Conservation (phyloP, 768 basidiomycete genomes). For the Tylopilus plumbeoviolaceoides region DNA sequence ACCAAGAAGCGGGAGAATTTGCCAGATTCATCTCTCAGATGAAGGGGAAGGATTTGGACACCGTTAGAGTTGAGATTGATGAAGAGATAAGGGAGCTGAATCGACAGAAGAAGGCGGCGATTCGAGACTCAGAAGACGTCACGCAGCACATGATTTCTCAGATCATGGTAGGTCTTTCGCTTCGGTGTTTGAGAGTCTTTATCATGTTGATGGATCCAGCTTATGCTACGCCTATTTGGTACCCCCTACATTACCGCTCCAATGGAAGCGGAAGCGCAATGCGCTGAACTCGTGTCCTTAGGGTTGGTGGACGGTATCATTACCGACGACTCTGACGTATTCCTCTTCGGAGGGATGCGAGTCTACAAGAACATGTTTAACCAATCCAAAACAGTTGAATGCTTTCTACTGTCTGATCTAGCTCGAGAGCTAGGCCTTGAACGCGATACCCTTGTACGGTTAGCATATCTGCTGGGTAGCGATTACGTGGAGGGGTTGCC, state of each 20-base stretch:
- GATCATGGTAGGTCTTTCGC: conserved; percentile 48
- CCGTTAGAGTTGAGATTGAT: conserved; percentile 85
- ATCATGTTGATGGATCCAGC: conserved; percentile 39
- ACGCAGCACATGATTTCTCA: conserved; percentile 94
- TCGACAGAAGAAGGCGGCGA: conserved; percentile 79
- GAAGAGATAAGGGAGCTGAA: conserved; percentile 82
- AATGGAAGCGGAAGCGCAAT: conserved; percentile 99
- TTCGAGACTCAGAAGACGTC: conserved; percentile 93
- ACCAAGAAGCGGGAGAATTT: conserved; percentile 83
- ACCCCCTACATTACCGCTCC: conserved; percentile 98
- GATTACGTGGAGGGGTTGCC: conserved; percentile 93
- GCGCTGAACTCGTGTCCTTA: conserved; percentile 82
- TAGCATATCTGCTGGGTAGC: conserved; percentile 94
- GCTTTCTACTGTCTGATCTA: conserved; percentile 83
- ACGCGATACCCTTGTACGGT: conserved; percentile 77
- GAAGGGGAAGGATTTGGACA: conserved; percentile 78
- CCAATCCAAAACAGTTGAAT: conserved; percentile 97
- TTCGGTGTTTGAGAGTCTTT: conserved; percentile 1
- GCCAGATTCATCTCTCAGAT: conserved; percentile 90
- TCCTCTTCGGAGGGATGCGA: conserved; percentile 92
- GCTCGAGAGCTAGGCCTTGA: conserved; percentile 84
- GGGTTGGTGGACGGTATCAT: conserved; percentile 95
- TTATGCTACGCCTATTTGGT: conserved; percentile 88
- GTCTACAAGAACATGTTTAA: conserved; percentile 99
- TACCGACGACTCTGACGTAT: conserved; percentile 98